phyloP scores from a whole-genome alignment of 2,329 filamentous ascomycete species.

The Fusarium illudens region DNA sequence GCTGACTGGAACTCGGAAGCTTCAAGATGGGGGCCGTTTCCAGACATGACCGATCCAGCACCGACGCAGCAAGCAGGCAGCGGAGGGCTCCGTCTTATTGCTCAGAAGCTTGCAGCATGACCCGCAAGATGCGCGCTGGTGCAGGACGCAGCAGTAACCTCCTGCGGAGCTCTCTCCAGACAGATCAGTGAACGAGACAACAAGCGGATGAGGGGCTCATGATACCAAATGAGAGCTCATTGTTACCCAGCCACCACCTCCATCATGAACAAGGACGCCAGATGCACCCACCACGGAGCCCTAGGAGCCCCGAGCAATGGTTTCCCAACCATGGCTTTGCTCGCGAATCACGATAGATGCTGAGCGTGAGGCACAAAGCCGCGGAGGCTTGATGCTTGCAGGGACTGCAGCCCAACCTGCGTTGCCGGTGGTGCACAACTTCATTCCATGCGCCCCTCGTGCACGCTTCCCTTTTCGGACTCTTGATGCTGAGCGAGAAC shows the following conservation, averaged over 20 bases:
- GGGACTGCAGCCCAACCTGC: slow-evolving; percentile 36
- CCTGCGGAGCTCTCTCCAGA: neutral
- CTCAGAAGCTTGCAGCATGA: neutral
- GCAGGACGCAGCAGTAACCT: slow-evolving; percentile 3
- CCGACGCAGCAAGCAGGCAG: neutral
- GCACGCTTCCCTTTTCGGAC: slow-evolving; percentile 9
- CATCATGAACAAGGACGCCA: slow-evolving; percentile 8
- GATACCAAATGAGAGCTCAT: slow-evolving; percentile 2
- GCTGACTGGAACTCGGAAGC: slow-evolving; percentile 31
- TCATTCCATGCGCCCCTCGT: slow-evolving; percentile 8
- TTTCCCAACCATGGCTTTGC: slow-evolving; percentile 21
- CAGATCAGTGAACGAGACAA: slow-evolving; percentile 1
- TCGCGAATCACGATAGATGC: slow-evolving; percentile 25
- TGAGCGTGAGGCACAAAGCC: slow-evolving; percentile 15
- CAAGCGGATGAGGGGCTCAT: neutral
- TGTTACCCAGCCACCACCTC: slow-evolving; percentile 20
- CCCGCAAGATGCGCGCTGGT: slow-evolving; percentile 5
- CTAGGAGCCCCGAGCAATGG: slow-evolving; percentile 14
- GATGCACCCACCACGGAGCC: slow-evolving; percentile 15
- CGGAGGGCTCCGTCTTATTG: neutral
- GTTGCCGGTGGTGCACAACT: slow-evolving; percentile 31
- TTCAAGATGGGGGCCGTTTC: slow-evolving; percentile 22
- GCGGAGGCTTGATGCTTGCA: slow-evolving; percentile 30
- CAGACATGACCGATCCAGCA: neutral
- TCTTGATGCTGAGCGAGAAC: neutral